These are phyloP conservation scores for Pleurotus sapidus DNA, from an alignment of 768 basidiomycete species.

Conservation along the genomic window DNA sequence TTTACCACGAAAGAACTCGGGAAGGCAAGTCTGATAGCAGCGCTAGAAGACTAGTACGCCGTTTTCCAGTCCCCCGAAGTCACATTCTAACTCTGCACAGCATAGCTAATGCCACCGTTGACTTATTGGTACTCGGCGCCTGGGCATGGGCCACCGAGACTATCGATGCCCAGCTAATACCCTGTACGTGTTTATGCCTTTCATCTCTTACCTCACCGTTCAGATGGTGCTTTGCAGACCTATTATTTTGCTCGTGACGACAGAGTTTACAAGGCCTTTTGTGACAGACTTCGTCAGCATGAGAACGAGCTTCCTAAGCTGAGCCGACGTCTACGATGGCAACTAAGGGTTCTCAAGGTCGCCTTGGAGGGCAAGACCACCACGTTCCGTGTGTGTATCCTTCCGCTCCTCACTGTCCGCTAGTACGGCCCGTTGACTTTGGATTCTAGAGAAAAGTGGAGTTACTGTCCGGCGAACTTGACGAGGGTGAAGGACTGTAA, in stretches of 20 bases:
- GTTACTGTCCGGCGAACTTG: conserved; percentile 56
- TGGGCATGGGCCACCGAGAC: conserved; percentile 68
- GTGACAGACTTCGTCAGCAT: conserved; percentile 42
- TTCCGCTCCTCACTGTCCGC: neutral
- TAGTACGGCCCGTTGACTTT: neutral
- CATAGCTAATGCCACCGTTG: conserved; percentile 86
- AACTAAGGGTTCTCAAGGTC: conserved; percentile 59
- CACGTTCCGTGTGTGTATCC: conserved; percentile 57
- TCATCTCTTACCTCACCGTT: neutral
- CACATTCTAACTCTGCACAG: conserved; percentile 31
- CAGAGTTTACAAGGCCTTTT: conserved; percentile 73
- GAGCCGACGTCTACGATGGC: conserved; percentile 64
- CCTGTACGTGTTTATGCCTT: conserved; percentile 45
- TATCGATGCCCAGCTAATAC: conserved; percentile 64
- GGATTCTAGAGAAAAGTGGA: conserved; percentile 58
- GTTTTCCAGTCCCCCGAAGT: neutral
- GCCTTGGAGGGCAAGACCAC: conserved; percentile 65
- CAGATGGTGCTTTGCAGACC: conserved; percentile 38
- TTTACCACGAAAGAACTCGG: conserved; percentile 88
- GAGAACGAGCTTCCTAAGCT: conserved; percentile 45
- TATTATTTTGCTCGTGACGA: conserved; percentile 95
- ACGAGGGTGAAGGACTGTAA: conserved; percentile 57
- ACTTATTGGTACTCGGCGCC: conserved; percentile 77
- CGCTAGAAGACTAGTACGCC: conserved; percentile 87
- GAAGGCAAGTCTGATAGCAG: conserved; percentile 73